Evolutionary conservation across 352 stramenopile species (phyloP).

Genomic region (Globisporangium iwayamae): DNA sequence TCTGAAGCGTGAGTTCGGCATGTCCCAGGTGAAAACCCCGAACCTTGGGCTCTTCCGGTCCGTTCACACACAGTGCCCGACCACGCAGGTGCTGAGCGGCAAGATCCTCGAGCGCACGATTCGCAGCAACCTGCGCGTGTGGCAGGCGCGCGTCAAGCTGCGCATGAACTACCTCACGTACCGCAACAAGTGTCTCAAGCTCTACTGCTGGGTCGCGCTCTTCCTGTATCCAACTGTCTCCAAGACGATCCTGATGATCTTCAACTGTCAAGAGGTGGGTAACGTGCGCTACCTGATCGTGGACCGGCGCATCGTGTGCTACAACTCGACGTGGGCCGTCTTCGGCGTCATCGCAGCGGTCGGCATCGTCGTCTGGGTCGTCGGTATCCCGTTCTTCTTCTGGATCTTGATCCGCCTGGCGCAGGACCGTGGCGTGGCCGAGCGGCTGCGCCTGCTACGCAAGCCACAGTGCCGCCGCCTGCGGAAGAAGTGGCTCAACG

Average conservation of each 20-base stretch:
- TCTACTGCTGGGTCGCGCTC: constrained; percentile 73
- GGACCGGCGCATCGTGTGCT: constrained; percentile 68
- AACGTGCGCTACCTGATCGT: constrained; percentile 53
- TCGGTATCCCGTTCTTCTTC: constrained; percentile 79
- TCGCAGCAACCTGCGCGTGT: constrained; percentile 68
- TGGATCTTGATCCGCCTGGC: constrained; percentile 67
- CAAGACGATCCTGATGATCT: constrained; percentile 77
- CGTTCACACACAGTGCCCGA: constrained; percentile 44
- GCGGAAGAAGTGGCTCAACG: constrained; percentile 60
- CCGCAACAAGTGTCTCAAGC: constrained; percentile 74
- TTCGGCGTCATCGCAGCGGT: constrained; percentile 55
- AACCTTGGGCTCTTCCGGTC: constrained; percentile 66
- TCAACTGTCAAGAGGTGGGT: constrained; percentile 76
- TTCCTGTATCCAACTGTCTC: constrained; percentile 77
- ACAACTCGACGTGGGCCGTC: constrained; percentile 57
- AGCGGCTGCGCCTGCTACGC: constrained; percentile 41
- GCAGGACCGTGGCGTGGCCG: constrained; percentile 49
- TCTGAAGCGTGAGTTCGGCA: constrained; percentile 65
- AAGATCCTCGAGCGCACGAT: constrained; percentile 61
- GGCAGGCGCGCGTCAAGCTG: constrained; percentile 72
- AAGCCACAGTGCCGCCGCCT: constrained; percentile 36
- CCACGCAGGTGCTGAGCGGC: constrained; percentile 39
- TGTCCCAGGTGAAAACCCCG: constrained; percentile 69
- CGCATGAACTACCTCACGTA: constrained; percentile 85
- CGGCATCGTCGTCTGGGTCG: constrained; percentile 63